Base-by-base conservation (phyloP, 768 basidiomycete genomes). In the Gloeophyllum trabeum region DNA sequence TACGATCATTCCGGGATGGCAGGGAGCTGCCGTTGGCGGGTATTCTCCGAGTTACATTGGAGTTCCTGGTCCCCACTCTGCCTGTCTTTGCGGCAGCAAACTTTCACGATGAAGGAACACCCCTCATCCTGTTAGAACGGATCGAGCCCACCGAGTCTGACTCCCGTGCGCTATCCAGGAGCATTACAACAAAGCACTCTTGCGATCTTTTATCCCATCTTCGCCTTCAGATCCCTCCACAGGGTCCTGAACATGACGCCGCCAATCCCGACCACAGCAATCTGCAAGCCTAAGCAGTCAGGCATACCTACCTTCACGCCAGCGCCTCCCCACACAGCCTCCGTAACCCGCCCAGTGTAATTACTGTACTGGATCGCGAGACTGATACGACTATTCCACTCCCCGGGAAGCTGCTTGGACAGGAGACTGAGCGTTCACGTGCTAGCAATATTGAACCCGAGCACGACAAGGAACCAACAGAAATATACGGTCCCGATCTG, bases 391-490 rank as follows among this genome's bases (percentile, higher is more conserved):
- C 65, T 63, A 50, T 80, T 82, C 75, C 76, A 82, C 44, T 61
- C 57, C 4, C 67, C 64, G 1, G 81, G 80, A 23, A 83, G 64
- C 55, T 80, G 80, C 57, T 85, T 84, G 46, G 75, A 77, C 22
- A 84, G 58, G 43, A 81, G 54, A 44, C 76, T 77, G 46, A 82
- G 61, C 24, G 81, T 82, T 43, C 76, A 73, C 2, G 79, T 82
- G 48, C 71, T 79, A n/a, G 77, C 71, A 7, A 83, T 61, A 56
- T 83, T 83, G 64, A 83, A 84, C 1, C 82, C 81, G 4, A 82
- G 64, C 20, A 81, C 80, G 19, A 82, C 63, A 30, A 72, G 63
- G 61, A 71, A 71, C 76, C 77, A 70, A 44, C 58, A 61, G 4
- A 55, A 53, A 45, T 68, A 69, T 4, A 80, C 49, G 13, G 65